These are phyloP conservation scores for Corchorus capsularis DNA, from an alignment of 345 rosid species.

Conservation along the genomic window DNA sequence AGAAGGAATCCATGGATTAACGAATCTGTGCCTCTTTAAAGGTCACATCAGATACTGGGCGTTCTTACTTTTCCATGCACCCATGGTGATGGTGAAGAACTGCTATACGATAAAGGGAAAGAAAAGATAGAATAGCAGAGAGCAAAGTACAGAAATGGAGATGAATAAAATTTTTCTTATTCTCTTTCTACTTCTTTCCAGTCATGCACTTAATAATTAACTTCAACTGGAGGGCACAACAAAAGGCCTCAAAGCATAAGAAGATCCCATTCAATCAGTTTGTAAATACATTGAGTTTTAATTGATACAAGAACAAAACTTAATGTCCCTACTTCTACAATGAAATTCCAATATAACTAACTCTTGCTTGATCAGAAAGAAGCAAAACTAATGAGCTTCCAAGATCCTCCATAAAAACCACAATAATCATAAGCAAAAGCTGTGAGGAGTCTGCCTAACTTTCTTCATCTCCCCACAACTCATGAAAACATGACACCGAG, in stretches of 20 bases:
- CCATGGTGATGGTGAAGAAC: no score
- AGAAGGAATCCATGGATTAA: no score
- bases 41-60: no score
- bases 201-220: constrained; percentile 35
- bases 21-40: no score
- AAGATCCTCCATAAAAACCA: constrained; percentile 24
- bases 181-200: constrained; percentile 42
- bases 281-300: constrained; percentile 25
- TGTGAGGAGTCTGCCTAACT: constrained; percentile 13
- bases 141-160: neutral
- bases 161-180: constrained; percentile 22
- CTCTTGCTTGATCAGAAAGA: constrained; percentile 20
- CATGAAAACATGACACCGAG: constrained; percentile 60
- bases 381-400: constrained; percentile 15
- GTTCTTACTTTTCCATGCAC: no score
- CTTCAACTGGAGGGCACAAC: constrained; percentile 25
- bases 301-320: constrained; percentile 28
- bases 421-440: constrained; percentile 5
- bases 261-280: constrained; percentile 37
- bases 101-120: no score
- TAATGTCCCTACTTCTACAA: constrained; percentile 33
- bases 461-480: constrained; percentile 9
- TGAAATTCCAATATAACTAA: constrained; percentile 26
- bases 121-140: neutral
- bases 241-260: constrained; percentile 32